phyloP scores from a whole-genome alignment of 1,139 yeast genomes.

The Debaryomyces udenii region DNA sequence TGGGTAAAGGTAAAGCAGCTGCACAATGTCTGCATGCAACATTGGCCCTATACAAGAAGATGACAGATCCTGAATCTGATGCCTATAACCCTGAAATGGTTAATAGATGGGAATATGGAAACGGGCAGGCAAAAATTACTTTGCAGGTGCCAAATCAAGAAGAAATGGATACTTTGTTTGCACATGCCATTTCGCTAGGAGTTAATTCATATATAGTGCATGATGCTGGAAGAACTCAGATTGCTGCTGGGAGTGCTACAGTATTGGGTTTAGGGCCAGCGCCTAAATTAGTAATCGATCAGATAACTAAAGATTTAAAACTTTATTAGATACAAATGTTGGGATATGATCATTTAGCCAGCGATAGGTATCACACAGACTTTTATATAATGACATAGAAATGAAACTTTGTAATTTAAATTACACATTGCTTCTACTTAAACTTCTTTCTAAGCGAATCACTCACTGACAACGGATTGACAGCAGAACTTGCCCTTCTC shows the following conservation, averaged over 20 bases:
- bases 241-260: constrained; percentile 93
- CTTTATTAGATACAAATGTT: constrained; percentile 51
- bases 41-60: constrained; percentile 77
- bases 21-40: constrained; percentile 99
- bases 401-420: neutral
- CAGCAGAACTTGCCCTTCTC: constrained; percentile 49
- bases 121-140: constrained; percentile 96
- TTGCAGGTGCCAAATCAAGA: constrained; percentile 76
- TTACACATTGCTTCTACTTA: constrained; percentile 2
- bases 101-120: constrained; percentile 71
- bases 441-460: constrained; percentile 12
- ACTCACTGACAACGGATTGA: constrained; percentile 43
- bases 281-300: constrained; percentile 79
- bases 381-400: neutral
- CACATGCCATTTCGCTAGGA: constrained; percentile 78
- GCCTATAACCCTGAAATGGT: constrained; percentile 65
- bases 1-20: constrained; percentile 96
- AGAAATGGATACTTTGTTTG: constrained; percentile 75
- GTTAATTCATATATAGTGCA: constrained; percentile 80
- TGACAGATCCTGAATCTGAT: constrained; percentile 53
- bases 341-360: neutral
- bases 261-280: constrained; percentile 97
- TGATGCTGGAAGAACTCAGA: constrained; percentile 97
- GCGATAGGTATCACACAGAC: too few relatives aligned
- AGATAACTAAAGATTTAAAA: constrained; percentile 77